These are phyloP conservation scores for Guadua angustifolia DNA, from an alignment of 176 grass and related monocot genomes.

Conservation along the genomic window DNA sequence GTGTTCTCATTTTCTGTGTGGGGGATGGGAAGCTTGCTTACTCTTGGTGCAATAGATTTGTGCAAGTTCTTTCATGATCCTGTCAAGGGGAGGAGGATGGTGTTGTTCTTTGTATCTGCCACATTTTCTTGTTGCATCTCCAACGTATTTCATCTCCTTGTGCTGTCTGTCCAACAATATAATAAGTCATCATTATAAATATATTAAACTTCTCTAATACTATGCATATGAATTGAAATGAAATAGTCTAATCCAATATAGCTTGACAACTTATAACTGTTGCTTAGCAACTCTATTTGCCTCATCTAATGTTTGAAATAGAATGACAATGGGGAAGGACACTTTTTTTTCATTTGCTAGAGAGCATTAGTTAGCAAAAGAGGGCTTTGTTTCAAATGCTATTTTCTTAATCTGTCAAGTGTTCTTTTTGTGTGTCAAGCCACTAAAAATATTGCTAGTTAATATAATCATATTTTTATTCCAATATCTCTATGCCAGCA, in stretches of 20 bases:
- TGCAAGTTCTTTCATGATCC: too few species aligned
- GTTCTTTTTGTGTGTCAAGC: too few species aligned
- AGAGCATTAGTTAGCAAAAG: neutral
- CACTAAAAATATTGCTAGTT: too few species aligned
- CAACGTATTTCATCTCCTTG: neutral
- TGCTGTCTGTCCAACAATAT: conserved; percentile 4
- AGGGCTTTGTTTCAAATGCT: neutral
- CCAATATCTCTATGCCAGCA: too few species aligned
- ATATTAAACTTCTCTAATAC: neutral
- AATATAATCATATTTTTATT: too few species aligned
- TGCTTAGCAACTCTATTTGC: neutral
- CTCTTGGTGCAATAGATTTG: too few species aligned
- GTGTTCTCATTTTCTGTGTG: conserved; percentile 84
- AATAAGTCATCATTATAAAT: neutral
- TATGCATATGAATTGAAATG: neutral
- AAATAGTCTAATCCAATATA: neutral
- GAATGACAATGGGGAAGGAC: neutral
- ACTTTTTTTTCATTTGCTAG: neutral
- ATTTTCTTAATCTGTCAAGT: neutral
- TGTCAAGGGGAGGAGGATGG: too few species aligned
- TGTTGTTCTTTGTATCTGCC: neutral
- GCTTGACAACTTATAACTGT: neutral
- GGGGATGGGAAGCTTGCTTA: conserved; percentile 68
- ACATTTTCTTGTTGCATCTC: neutral
- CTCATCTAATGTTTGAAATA: neutral